Evolutionary conservation across 139 green algal species (phyloP), one percentile per base, ranked within the genome.

Genomic region (Picochlorum sp.): DNA sequence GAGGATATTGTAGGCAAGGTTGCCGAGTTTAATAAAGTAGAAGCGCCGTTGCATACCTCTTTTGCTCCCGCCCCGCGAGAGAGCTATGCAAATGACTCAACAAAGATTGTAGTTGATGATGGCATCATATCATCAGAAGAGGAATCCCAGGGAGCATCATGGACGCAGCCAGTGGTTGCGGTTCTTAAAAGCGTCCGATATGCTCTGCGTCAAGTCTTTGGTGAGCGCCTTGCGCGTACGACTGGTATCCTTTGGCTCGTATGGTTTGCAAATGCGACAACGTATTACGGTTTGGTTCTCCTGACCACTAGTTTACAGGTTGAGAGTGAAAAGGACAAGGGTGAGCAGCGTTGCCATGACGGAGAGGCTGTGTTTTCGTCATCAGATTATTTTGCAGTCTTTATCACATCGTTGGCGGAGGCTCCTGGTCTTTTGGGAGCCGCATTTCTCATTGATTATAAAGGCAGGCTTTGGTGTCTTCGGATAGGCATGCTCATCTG

Each of bases 261-360:
- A 3, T 94, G 87, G 71, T 83, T 82, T 24, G 66, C 65, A 21
- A 82, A 81, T 44, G 82, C 85, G 0, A 70, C 92, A 47, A 73
- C 65, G 2, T 90, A 90, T 68, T 94, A 95, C 57, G 87, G 87
- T 13, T 28, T 90, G 14, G 87, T 95, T 23, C 68, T 92, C 24
- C 72, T 95, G 4, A 86, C 78, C 3, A 86, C 79, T 0, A 62
- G 77, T 51, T 71, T 89, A 31, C 79, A 86, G 16, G 57, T 69
- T 2, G 60, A 55, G 11, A n/a, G 41, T 26, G 72, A 66, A 41
- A 37, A 49, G 55, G 30, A 44, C 8, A 21, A 15, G 13, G 13
- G 21, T 11, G 6, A 20, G 20, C 58, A 23, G 13, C 65, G 56
- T 67, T 78, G 65, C 45, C 20, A 50, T 3, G 9, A 63, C 13